Conservation (phyloP, 495 filamentous ascomycete species). For the Daldinia bambusicola region DNA sequence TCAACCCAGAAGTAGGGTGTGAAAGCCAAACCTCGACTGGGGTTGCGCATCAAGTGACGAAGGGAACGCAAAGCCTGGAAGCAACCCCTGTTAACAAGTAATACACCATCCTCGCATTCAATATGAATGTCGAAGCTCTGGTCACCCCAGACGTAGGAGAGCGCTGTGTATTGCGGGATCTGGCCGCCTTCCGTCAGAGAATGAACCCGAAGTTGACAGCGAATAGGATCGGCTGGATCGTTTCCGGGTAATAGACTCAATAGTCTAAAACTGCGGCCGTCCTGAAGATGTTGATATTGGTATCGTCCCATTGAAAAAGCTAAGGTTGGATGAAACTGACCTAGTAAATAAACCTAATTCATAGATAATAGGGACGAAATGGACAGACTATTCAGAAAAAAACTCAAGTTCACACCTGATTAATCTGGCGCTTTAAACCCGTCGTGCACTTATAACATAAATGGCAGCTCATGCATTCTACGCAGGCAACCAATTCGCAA, state of each 20-base stretch:
- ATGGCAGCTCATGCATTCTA: not conserved
- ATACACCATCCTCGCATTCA: not conserved
- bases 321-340: slow-evolving; percentile 4
- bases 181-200: slow-evolving; percentile 12
- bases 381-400: not conserved
- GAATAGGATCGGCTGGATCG: slow-evolving; percentile 12
- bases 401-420: not conserved
- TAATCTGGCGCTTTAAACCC: not conserved
- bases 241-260: slow-evolving; percentile 12
- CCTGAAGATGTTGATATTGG: slow-evolving; percentile 1
- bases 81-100: slow-evolving; percentile 5
- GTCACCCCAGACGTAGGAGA: slow-evolving; percentile 15
- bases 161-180: slow-evolving; percentile 10
- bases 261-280: slow-evolving; percentile 2
- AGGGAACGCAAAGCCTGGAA: slow-evolving; percentile 5
- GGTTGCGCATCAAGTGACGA: not conserved
- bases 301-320: slow-evolving; percentile 2
- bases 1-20: slow-evolving; percentile 10
- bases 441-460: not conserved
- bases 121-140: not conserved
- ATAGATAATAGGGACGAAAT: not conserved
- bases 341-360: not conserved
- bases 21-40: not conserved
- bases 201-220: slow-evolving; percentile 17
- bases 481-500: slow-evolving; percentile 1